Percentiles rank a stretch among this genome's conserved stretches.
phyloP scores from a whole-genome alignment of 129 eudicot genomes.

The Artemisia argyi region DNA sequence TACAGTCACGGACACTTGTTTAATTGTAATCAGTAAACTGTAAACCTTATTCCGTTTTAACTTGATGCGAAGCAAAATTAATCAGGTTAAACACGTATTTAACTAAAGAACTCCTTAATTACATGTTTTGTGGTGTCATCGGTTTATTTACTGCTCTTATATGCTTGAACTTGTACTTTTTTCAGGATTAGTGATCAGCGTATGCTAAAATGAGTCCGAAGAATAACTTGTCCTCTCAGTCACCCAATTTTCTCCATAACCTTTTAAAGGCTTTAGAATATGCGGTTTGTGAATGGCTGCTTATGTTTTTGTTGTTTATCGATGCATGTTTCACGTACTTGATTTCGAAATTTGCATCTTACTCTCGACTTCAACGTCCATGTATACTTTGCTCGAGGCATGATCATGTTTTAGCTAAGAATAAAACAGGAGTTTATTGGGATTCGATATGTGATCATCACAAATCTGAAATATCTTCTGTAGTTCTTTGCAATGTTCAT shows the following conservation, averaged over 20 bases:
- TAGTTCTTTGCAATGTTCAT: conserved; percentile 61
- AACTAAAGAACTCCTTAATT: no score
- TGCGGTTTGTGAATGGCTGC: conserved; percentile 82
- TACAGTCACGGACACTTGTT: no score
- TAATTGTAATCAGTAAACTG: no score
- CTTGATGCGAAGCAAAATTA: no score
- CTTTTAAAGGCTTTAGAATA: conserved; percentile 52
- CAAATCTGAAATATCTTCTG: conserved; percentile 70
- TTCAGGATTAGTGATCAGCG: conserved; percentile 13
- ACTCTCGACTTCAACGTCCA: conserved; percentile 66
- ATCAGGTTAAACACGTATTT: no score
- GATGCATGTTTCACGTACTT: conserved; percentile 72
- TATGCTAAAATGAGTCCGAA: conserved; percentile 30
- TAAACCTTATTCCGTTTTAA: no score
- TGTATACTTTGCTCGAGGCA: conserved; percentile 87
- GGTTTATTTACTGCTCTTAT: neutral
- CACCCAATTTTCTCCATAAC: conserved; percentile 25
- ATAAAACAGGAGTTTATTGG: conserved; percentile 60
- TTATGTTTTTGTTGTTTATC: conserved; percentile 64
- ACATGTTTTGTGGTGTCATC: no score
- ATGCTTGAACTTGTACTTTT: neutral
- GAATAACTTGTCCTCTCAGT: conserved; percentile 17
- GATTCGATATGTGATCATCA: conserved; percentile 74
- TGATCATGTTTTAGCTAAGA: conserved; percentile 73
- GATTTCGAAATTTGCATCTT: conserved; percentile 68